Evolutionary conservation across 495 filamentous ascomycete species (phyloP).

Genomic region (Penicillium daleae): DNA sequence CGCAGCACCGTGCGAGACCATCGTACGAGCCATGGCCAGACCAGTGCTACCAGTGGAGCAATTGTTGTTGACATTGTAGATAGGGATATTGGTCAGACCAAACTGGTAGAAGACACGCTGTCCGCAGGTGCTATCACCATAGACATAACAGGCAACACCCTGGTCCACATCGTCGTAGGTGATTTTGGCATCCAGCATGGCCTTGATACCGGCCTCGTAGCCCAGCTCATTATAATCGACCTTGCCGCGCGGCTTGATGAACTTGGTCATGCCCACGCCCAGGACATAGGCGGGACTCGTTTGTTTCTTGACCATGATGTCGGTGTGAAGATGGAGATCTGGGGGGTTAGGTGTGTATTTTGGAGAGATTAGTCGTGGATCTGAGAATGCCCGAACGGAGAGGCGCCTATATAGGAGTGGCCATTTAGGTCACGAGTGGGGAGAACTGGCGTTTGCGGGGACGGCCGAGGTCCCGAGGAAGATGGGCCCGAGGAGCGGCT

Average conservation of each 20-base stretch:
- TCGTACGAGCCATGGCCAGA: conserved; percentile 77
- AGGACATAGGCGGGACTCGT: conserved; percentile 76
- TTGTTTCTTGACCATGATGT: conserved; percentile 55
- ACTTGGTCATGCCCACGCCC: conserved; percentile 98
- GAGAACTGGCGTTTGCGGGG: conserved; percentile 28
- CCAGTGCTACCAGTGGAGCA: conserved; percentile 93
- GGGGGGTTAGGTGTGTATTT: neutral
- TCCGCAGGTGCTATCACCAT: conserved; percentile 91
- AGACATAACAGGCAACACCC: conserved; percentile 96
- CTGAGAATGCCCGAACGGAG: neutral
- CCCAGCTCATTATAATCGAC: conserved; percentile 71
- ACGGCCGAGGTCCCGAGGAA: conserved; percentile 38
- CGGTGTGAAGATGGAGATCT: neutral
- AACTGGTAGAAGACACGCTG: conserved; percentile 99
- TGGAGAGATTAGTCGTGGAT: conserved; percentile 6
- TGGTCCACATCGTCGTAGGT: conserved; percentile 96
- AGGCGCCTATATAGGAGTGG: conserved; percentile 1
- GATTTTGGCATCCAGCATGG: conserved; percentile 92
- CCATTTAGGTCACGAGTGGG: conserved; percentile 16
- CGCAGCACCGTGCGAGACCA: conserved; percentile 78
- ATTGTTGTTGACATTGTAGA: conserved; percentile 99
- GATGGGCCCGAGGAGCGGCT: conserved; percentile 15
- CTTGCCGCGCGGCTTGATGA: conserved; percentile 95
- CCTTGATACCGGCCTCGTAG: conserved; percentile 94
- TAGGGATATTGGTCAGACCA: conserved; percentile 93